These are phyloP conservation scores for Claviceps sorghi DNA, from an alignment of 2,329 filamentous ascomycete genomes.

Conservation along the genomic window DNA sequence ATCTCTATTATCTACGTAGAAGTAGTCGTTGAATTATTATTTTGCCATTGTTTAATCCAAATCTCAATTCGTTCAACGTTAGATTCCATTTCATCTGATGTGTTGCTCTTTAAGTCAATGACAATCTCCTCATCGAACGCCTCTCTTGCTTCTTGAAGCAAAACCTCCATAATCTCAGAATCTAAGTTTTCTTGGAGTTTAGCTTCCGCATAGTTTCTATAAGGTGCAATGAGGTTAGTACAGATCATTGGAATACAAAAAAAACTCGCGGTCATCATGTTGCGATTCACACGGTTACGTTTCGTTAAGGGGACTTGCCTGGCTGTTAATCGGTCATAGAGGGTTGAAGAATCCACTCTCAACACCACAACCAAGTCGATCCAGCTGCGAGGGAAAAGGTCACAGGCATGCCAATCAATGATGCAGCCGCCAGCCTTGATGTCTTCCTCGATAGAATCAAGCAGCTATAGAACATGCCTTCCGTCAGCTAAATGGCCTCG, in stretches of 20 bases:
- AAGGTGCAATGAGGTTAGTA: background rate
- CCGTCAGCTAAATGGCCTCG: slow-evolving; percentile 7
- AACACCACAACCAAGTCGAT: slow-evolving; percentile 91
- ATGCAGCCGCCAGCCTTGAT: slow-evolving; percentile 67
- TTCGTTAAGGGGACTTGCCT: slow-evolving; percentile 33
- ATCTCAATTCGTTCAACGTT: slow-evolving; percentile 73
- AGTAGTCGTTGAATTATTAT: background rate
- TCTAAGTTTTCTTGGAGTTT: slow-evolving; percentile 96
- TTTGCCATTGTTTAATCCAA: slow-evolving; percentile 74
- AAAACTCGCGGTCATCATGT: too few relatives aligned
- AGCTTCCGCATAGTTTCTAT: slow-evolving; percentile 62
- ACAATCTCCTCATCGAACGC: slow-evolving; percentile 78
- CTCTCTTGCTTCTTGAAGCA: slow-evolving; percentile 79
- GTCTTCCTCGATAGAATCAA: slow-evolving; percentile 80
- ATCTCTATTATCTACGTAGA: too few relatives aligned
- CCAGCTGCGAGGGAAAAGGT: slow-evolving; percentile 85
- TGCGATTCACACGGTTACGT: background rate
- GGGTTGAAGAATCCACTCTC: slow-evolving; percentile 59
- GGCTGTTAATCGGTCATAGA: slow-evolving; percentile 71
- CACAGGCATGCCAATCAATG: slow-evolving; percentile 97
- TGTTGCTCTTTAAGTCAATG: slow-evolving; percentile 74
- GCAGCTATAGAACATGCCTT: slow-evolving; percentile 36
- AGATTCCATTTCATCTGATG: slow-evolving; percentile 68
- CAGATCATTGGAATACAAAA: background rate
- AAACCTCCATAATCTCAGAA: slow-evolving; percentile 91